Evolutionary conservation across 2,329 filamentous ascomycete species (phyloP).

Genomic region (Trichophyton simii): DNA sequence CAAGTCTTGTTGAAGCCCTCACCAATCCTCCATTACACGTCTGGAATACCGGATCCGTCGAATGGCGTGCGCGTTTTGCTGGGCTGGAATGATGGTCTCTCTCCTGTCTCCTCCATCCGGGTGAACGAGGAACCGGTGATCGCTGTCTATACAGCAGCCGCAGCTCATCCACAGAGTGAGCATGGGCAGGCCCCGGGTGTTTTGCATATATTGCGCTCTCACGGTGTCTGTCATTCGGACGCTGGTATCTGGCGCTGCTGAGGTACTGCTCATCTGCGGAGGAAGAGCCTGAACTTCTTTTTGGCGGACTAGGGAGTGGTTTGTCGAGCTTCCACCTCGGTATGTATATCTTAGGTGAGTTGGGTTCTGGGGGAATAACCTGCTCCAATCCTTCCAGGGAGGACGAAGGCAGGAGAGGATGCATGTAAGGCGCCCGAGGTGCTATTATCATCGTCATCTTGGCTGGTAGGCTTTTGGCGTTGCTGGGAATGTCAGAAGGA

Average conservation of each 20-base stretch:
- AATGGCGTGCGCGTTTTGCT: not conserved
- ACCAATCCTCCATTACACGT: not conserved
- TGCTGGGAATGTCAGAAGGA: not conserved
- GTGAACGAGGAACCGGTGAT: not conserved
- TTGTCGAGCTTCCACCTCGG: constrained; percentile 6
- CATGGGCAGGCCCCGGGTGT: not conserved
- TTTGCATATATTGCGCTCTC: not conserved
- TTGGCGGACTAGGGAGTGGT: constrained; percentile 1
- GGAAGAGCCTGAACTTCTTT: not conserved
- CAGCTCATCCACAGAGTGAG: not conserved
- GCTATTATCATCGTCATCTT: not conserved
- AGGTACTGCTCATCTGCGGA: not conserved
- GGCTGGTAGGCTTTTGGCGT: not conserved
- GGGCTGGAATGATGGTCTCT: not conserved
- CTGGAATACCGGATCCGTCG: not conserved
- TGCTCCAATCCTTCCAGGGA: constrained; percentile 5
- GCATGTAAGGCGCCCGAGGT: not conserved
- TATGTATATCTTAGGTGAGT: not conserved
- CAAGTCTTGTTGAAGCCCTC: not conserved
- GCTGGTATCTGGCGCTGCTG: not conserved
- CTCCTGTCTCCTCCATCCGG: not conserved
- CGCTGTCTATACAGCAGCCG: not conserved
- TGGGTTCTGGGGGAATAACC: not conserved
- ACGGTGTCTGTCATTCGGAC: not conserved
- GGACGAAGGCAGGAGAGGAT: not conserved